Evolutionary conservation across 805 yeast species (phyloP).

Genomic region (Candida dendrica): DNA sequence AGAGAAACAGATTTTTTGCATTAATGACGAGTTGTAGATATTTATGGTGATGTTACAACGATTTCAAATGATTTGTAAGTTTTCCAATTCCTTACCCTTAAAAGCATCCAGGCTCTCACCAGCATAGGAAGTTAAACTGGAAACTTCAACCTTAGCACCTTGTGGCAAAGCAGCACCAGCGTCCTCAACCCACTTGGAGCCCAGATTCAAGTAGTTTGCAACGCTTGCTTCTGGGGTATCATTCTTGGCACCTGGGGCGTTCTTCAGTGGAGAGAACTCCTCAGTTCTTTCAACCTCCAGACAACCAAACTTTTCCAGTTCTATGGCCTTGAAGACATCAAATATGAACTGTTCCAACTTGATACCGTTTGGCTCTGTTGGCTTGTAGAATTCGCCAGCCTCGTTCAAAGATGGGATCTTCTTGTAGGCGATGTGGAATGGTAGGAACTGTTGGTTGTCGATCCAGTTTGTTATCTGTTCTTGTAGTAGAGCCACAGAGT

Average conservation of each 20-base stretch:
- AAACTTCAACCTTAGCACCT: conserved; percentile 61
- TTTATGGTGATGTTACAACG: no score
- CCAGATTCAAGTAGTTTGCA: conserved; percentile 52
- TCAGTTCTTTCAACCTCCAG: conserved; percentile 79
- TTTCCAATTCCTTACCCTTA: conserved; percentile 36
- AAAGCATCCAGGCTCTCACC: conserved; percentile 65
- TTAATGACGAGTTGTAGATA: no score
- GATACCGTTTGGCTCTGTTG: conserved; percentile 81
- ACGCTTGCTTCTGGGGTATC: conserved; percentile 86
- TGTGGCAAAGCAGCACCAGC: conserved; percentile 59
- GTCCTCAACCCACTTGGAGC: conserved; percentile 63
- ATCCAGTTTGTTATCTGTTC: conserved; percentile 64
- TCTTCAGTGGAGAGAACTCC: conserved; percentile 93
- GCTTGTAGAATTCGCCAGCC: conserved; percentile 44
- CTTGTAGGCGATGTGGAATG: conserved; percentile 93
- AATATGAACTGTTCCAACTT: conserved; percentile 95
- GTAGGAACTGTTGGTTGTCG: conserved; percentile 55
- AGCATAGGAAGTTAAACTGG: conserved; percentile 64
- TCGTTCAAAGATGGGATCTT: conserved; percentile 59
- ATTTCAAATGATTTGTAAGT: conserved; percentile 28
- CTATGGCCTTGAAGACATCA: conserved; percentile 84
- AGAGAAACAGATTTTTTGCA: no score
- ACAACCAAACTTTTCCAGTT: conserved; percentile 71
- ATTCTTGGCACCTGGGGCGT: conserved; percentile 72
- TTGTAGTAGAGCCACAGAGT: conserved; percentile 68